Conservation (phyloP, 202 grass and related monocot genomes). For the Setaria italica region DNA sequence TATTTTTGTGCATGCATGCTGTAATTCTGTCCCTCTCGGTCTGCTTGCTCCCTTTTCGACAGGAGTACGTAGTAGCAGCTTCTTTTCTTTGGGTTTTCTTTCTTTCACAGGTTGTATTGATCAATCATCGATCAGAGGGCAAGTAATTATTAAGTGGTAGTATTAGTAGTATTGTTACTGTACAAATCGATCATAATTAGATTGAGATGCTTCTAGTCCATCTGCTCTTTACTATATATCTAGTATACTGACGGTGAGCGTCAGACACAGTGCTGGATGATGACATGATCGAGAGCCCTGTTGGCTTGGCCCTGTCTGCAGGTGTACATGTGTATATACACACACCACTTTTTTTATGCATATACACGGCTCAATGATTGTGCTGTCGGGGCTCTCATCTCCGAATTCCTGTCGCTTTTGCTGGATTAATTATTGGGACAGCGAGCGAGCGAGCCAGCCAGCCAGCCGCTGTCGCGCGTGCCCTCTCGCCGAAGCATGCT, state of each 20-base stretch:
- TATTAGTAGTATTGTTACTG: background rate
- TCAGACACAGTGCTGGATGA: conserved; percentile 35
- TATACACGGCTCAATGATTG: conserved; percentile 56
- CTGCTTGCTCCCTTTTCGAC: conserved; percentile 9
- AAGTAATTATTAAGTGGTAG: background rate
- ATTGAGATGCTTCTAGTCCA: conserved; percentile 2
- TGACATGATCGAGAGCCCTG: conserved; percentile 1
- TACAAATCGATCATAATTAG: background rate
- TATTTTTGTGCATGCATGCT: conserved; percentile 30
- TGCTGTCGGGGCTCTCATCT: conserved; percentile 43
- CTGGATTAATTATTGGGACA: conserved; percentile 22
- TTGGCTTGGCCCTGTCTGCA: conserved; percentile 37
- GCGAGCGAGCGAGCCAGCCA: conserved; percentile 14
- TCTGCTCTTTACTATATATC: too few species aligned
- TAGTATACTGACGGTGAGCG: background rate
- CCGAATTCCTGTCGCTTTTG: conserved; percentile 38
- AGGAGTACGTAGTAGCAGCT: background rate
- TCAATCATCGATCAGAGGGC: background rate
- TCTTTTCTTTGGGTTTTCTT: too few species aligned
- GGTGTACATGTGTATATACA: conserved; percentile 53
- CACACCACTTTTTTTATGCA: conserved; percentile 14
- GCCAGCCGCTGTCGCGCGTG: background rate
- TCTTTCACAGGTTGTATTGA: background rate
- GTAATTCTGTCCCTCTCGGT: conserved; percentile 3
- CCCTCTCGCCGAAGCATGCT: background rate